These are phyloP conservation scores for Xylaria digitata DNA, from an alignment of 2,329 filamentous ascomycete species.

Conservation along the genomic window DNA sequence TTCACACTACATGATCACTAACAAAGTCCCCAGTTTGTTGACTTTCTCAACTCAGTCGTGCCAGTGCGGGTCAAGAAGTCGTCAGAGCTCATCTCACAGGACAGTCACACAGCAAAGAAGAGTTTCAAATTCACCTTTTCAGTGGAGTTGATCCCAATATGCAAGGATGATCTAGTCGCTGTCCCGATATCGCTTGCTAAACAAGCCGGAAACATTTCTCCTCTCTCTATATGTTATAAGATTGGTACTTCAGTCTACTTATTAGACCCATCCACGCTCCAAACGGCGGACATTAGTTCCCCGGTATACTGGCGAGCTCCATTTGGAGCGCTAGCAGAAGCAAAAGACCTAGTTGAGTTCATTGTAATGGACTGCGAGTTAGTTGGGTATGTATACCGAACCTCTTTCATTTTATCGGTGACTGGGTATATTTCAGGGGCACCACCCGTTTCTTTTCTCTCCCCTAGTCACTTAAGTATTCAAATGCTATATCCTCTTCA, in stretches of 20 bases:
- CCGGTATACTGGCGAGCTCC: constrained; percentile 91
- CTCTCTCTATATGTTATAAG: constrained; percentile 85
- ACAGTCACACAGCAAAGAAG: constrained; percentile 89
- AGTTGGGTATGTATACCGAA: constrained; percentile 55
- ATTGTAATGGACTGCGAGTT: constrained; percentile 94
- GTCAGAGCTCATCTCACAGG: constrained; percentile 93
- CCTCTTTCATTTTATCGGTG: neutral
- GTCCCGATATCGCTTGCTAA: constrained; percentile 90
- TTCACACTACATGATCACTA: neutral
- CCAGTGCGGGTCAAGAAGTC: constrained; percentile 84
- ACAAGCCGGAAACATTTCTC: constrained; percentile 86
- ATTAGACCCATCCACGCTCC: constrained; percentile 89
- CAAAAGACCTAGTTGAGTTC: constrained; percentile 88
- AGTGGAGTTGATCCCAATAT: constrained; percentile 89
- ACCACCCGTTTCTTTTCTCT: no score
- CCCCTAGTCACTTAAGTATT: no score
- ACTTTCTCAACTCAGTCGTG: constrained; percentile 85
- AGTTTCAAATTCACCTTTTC: constrained; percentile 97
- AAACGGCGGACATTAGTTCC: constrained; percentile 86
- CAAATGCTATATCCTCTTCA: no score
- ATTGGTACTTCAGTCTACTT: constrained; percentile 92
- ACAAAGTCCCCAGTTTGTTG: constrained; percentile 68
- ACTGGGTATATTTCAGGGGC: neutral
- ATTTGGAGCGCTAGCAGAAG: constrained; percentile 85
- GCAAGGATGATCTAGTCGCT: constrained; percentile 97